Evolutionary conservation across 306 rosid species (phyloP).

Genomic region (Vachellia collinsii): DNA sequence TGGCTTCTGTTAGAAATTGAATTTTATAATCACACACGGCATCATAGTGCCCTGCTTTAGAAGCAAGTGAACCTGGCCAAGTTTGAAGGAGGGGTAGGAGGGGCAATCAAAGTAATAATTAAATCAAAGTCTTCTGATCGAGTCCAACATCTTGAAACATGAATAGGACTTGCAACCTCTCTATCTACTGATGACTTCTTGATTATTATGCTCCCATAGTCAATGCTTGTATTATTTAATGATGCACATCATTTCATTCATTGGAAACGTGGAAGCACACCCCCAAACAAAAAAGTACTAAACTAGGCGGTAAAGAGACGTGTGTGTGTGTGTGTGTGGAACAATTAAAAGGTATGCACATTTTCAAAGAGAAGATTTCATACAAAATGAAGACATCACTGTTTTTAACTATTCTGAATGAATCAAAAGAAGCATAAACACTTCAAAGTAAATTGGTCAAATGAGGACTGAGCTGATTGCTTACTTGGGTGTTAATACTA

Average conservation of each 20-base stretch:
- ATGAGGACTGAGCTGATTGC: slow-evolving; percentile 14
- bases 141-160: slow-evolving; percentile 37
- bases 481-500: slow-evolving; percentile 16
- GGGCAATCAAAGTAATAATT: background rate
- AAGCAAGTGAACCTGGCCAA: background rate
- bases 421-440: slow-evolving; percentile 32
- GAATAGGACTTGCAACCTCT: slow-evolving; percentile 16
- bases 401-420: slow-evolving; percentile 42
- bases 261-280: background rate
- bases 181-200: slow-evolving; percentile 19
- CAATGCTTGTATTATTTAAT: slow-evolving; percentile 30
- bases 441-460: slow-evolving; percentile 36
- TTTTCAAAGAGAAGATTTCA: slow-evolving; percentile 30
- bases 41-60: background rate
- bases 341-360: background rate
- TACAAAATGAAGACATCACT: slow-evolving; percentile 19
- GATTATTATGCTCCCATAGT: slow-evolving; percentile 20
- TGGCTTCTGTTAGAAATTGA: background rate
- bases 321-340: background rate
- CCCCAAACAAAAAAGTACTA: background rate
- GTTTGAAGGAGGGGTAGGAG: slow-evolving; percentile 7
- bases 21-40: background rate
- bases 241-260: background rate
- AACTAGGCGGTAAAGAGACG: no score
- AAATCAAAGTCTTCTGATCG: background rate